Conservation (phyloP, 1,139 yeast genomes). For the Geotrichum citri-aurantii region DNA sequence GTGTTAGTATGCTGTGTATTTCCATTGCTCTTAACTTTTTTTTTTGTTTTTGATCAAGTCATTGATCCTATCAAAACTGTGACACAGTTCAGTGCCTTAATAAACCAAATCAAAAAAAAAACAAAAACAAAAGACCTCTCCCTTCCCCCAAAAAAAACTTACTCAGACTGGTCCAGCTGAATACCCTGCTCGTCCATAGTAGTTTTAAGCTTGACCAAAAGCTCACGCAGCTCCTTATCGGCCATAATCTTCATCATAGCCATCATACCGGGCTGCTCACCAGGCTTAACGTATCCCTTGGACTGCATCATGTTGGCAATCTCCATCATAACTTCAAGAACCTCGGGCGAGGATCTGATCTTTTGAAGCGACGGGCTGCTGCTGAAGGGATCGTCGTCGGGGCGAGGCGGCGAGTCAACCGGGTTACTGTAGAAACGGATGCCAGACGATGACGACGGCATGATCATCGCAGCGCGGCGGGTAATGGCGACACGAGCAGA, state of each 20-base stretch:
- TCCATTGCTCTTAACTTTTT: too few relatives aligned
- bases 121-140: neutral
- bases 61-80: too few relatives aligned
- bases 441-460: neutral
- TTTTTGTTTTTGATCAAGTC: too few relatives aligned
- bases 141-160: neutral
- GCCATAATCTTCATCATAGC: slow-evolving; percentile 18
- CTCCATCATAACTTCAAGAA: slow-evolving; percentile 16
- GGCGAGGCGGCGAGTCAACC: slow-evolving; percentile 4
- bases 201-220: slow-evolving; percentile 13
- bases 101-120: neutral
- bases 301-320: slow-evolving; percentile 16
- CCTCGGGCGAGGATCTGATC: slow-evolving; percentile 15
- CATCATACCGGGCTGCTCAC: slow-evolving; percentile 19
- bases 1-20: slow-evolving; percentile 5
- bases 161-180: slow-evolving; percentile 17
- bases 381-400: slow-evolving; percentile 12
- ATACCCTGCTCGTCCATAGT: slow-evolving; percentile 20
- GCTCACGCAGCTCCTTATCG: slow-evolving; percentile 14
- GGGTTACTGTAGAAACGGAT: slow-evolving; percentile 7
- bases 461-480: neutral
- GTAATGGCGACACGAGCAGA: neutral
- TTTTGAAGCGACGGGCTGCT: slow-evolving; percentile 13
- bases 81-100: too few relatives aligned
- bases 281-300: slow-evolving; percentile 15